Percentiles rank a stretch among this genome's conserved stretches.
Conservation (phyloP, 768 basidiomycete genomes). For the Mycena amicta region DNA sequence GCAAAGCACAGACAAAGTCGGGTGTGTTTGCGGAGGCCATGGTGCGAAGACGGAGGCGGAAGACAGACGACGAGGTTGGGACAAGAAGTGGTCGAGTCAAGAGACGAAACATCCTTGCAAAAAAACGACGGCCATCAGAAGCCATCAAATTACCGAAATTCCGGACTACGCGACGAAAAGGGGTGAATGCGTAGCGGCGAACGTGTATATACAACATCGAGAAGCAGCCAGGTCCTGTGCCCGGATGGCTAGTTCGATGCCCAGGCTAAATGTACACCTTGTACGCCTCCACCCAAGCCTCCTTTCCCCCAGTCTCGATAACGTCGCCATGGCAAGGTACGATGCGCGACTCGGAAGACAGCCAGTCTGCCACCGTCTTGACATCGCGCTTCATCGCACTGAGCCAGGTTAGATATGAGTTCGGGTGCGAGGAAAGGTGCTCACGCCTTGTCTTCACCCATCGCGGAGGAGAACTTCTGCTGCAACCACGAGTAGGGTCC, state of each 20-base stretch:
- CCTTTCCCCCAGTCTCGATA: slow-evolving; percentile 51
- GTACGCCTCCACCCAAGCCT: slow-evolving; percentile 39
- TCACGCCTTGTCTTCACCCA: slow-evolving; percentile 43
- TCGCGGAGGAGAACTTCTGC: slow-evolving; percentile 30
- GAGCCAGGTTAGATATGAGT: neutral
- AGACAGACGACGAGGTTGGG: slow-evolving; percentile 23
- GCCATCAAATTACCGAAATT: neutral
- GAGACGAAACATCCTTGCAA: slow-evolving; percentile 31
- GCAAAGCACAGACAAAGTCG: slow-evolving; percentile 53
- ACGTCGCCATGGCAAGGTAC: slow-evolving; percentile 75
- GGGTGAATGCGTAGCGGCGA: too few relatives aligned
- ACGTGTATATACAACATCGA: too few relatives aligned
- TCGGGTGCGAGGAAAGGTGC: slow-evolving; percentile 21
- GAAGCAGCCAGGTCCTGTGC: too few relatives aligned
- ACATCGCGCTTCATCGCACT: slow-evolving; percentile 66
- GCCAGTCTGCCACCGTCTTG: slow-evolving; percentile 69
- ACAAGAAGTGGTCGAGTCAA: slow-evolving; percentile 28
- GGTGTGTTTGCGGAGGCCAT: slow-evolving; percentile 67
- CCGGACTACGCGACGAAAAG: neutral
- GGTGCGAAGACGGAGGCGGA: slow-evolving; percentile 39
- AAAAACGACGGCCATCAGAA: slow-evolving; percentile 2
- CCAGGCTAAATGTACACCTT: slow-evolving; percentile 23
- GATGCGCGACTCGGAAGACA: slow-evolving; percentile 59
- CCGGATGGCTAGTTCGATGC: too few relatives aligned
- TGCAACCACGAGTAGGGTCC: slow-evolving; percentile 41